Conservation (phyloP, 2,329 filamentous ascomycete species). For the Zymoseptoria crescenta region DNA sequence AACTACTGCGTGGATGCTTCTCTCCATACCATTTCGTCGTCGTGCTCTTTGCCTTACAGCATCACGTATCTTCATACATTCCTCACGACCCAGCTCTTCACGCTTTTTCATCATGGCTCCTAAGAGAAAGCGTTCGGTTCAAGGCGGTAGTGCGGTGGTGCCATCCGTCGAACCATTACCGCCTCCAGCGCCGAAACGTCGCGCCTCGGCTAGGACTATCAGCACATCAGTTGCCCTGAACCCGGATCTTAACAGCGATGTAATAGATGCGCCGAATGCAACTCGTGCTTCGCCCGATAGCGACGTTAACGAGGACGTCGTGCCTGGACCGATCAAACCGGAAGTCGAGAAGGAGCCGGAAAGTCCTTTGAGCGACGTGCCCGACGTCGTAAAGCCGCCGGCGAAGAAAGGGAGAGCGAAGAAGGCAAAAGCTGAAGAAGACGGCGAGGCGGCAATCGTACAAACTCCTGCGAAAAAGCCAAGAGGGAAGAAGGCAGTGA, state of each 20-base stretch:
- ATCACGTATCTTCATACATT: background rate
- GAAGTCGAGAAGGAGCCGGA: slow-evolving; percentile 19
- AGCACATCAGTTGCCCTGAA: slow-evolving; percentile 16
- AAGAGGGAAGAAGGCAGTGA: slow-evolving; percentile 10
- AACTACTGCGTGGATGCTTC: background rate
- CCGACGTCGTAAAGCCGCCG: slow-evolving; percentile 25
- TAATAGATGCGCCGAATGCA: slow-evolving; percentile 37
- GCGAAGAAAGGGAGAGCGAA: slow-evolving; percentile 18
- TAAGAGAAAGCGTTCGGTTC: slow-evolving; percentile 5
- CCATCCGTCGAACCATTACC: background rate
- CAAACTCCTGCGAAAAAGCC: slow-evolving; percentile 8
- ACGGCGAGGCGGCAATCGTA: slow-evolving; percentile 4
- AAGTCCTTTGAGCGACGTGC: slow-evolving; percentile 30
- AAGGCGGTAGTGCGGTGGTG: background rate
- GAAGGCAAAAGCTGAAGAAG: slow-evolving; percentile 8
- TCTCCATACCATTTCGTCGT: background rate
- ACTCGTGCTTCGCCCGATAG: slow-evolving; percentile 38
- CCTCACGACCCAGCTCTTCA: background rate
- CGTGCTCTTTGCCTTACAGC: background rate
- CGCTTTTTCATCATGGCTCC: slow-evolving; percentile 4
- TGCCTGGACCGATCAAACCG: slow-evolving; percentile 20
- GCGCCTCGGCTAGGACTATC: slow-evolving; percentile 11
- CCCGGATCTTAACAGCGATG: slow-evolving; percentile 31
- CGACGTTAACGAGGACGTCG: slow-evolving; percentile 27
- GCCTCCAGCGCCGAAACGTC: slow-evolving; percentile 8